phyloP scores from a whole-genome alignment of 2,329 filamentous ascomycete genomes.

The Xylariaceae sp. region DNA sequence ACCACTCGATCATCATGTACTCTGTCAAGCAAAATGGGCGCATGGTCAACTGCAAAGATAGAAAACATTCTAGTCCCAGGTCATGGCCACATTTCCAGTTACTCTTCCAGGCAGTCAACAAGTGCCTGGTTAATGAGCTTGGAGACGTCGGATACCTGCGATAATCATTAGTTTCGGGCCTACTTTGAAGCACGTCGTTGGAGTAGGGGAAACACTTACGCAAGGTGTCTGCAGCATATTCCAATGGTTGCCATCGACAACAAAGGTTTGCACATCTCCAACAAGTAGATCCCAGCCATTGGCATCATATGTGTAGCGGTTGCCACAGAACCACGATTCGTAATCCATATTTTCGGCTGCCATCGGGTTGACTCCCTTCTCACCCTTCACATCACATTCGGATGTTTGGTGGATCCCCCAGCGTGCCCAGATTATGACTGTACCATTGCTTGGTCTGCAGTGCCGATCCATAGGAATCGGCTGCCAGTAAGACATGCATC shows the following conservation, averaged over 20 bases:
- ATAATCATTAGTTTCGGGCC: neutral
- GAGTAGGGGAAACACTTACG: conserved; percentile 12
- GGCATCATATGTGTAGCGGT: conserved; percentile 12
- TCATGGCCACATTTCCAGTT: neutral
- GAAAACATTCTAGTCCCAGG: neutral
- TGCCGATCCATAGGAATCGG: conserved; percentile 12
- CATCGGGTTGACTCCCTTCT: conserved; percentile 5
- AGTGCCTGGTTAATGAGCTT: conserved; percentile 13
- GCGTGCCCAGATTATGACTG: conserved; percentile 18
- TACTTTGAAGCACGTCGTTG: neutral
- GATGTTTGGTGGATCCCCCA: conserved; percentile 9
- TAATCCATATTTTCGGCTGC: conserved; percentile 12
- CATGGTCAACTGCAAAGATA: neutral
- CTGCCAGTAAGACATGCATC: conserved; percentile 18
- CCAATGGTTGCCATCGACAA: conserved; percentile 19
- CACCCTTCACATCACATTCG: neutral
- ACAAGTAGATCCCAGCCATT: conserved; percentile 18
- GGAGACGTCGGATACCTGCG: conserved; percentile 8
- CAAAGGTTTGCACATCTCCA: conserved; percentile 11
- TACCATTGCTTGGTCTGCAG: conserved; percentile 8
- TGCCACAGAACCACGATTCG: conserved; percentile 15
- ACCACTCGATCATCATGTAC: too few species aligned
- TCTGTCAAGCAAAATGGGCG: neutral
- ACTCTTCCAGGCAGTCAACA: neutral
- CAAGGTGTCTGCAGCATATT: conserved; percentile 15